Evolutionary conservation across 768 basidiomycete genomes (phyloP).

Genomic region (Tulasnella sp.): DNA sequence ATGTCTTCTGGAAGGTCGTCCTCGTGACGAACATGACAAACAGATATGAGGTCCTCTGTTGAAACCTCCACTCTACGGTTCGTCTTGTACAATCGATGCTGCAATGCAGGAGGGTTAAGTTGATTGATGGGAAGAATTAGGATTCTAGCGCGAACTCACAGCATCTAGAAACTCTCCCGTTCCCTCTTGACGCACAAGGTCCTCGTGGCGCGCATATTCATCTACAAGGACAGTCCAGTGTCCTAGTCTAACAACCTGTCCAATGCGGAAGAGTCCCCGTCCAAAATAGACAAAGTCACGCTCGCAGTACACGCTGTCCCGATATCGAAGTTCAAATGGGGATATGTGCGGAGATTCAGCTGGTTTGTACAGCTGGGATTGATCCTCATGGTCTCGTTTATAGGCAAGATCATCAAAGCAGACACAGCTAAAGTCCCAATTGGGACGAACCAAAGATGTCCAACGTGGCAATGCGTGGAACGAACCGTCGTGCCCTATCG

Average conservation of each 20-base stretch:
- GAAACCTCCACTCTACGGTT: neutral
- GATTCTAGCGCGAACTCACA: neutral
- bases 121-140: neutral
- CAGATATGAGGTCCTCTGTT: neutral
- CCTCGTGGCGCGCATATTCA: slow-evolving; percentile 4
- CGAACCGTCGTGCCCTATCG: neutral
- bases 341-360: neutral
- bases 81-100: slow-evolving; percentile 10
- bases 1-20: neutral
- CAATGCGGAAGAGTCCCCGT: neutral
- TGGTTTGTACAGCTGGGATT: too few relatives aligned
- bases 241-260: slow-evolving; percentile 1
- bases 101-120: neutral
- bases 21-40: slow-evolving; percentile 8
- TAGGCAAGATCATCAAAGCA: neutral
- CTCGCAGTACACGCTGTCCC: neutral
- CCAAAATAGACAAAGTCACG: slow-evolving; percentile 9
- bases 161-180: neutral
- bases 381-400: neutral
- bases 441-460: neutral
- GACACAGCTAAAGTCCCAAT: neutral
- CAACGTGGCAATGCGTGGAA: neutral
- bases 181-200: neutral
- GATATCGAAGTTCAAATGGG: neutral
- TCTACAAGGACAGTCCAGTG: neutral